Conservation (phyloP, 352 stramenopile genomes). For the Globisporangium iwayamae region DNA sequence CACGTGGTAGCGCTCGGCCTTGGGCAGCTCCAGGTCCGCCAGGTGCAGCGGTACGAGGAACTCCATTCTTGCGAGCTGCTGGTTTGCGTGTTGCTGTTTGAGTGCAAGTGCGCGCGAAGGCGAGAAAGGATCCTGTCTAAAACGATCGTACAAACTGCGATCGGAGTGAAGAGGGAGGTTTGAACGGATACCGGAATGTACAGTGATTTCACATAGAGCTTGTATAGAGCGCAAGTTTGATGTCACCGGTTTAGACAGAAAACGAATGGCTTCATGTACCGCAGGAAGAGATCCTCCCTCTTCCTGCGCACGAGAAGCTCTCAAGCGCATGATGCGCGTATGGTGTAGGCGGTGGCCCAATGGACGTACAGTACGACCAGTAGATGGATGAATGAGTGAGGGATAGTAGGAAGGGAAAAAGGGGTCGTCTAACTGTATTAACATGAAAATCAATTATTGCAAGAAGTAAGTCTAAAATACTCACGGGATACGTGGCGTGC, state of each 20-base stretch:
- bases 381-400: background rate
- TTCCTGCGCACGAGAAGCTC: background rate
- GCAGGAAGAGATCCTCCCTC: too few species aligned
- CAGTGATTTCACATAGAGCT: background rate
- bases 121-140: background rate
- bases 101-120: conserved; percentile 12
- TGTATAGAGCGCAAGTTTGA: background rate
- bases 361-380: background rate
- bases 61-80: conserved; percentile 31
- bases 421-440: conserved; percentile 12
- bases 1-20: conserved; percentile 65
- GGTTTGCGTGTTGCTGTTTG: background rate
- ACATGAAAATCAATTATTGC: conserved; percentile 11
- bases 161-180: background rate
- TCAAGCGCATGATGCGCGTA: background rate
- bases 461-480: conserved; percentile 3
- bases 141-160: conserved; percentile 7
- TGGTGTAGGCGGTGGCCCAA: background rate
- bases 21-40: conserved; percentile 71
- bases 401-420: background rate
- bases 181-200: background rate
- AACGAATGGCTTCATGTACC: too few species aligned
- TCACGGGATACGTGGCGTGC: background rate
- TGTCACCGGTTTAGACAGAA: background rate
- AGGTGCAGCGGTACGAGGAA: conserved; percentile 79